Base-by-base conservation (phyloP, 1,284 basidiomycete species). In the Cryptococcus amylolentus region DNA sequence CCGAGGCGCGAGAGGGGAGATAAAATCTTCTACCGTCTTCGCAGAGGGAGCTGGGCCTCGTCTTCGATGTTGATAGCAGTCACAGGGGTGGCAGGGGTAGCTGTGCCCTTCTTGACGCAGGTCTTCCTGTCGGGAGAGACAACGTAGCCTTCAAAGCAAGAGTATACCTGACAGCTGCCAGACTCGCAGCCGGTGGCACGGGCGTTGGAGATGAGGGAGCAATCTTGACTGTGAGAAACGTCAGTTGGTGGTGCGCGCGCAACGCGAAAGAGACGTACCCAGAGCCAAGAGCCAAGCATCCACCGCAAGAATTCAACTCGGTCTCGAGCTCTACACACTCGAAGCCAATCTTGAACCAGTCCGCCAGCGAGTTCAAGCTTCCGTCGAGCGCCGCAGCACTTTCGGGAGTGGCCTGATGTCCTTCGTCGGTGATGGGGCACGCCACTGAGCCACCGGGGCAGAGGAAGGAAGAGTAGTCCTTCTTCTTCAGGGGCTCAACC, bases 261-360 rank as follows among this genome's bases (percentile, higher is more conserved):
- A n/a, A 18, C 16, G n/a, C 46, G 37, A 9, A 42, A 16, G 46
- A 38, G 14, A 72, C 77, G 69, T 60, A 78, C 77, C 77, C 77
- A 42, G 65, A 56, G 31, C 75, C 76, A 20, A 78, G 65, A 2
- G 70, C 70, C 12, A 73, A 59, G 64, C 77, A 79, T 10, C 77
- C 77, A 28, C 77, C 77, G 56, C 77, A 79, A 52, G 69, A 71
- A 52, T 72, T 72, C 43, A 75, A 58, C 61, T 78, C 77, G 8
- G 65, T 69, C 23, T 71, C 72, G n/a, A 74, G 62, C 55, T 78
- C 77, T 46, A 77, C 64, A 54, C 77, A 79, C 62, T 79, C 77
- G 58, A 79, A 79, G 4, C 77, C 77, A 44, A 76, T 59, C 48
- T 67, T 71, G 69, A 79, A 77, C 77, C 77, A 79, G 59, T 77